Evolutionary conservation across 1,139 yeast genomes (phyloP).

Genomic region (Debaryomycetaceae sp.): DNA sequence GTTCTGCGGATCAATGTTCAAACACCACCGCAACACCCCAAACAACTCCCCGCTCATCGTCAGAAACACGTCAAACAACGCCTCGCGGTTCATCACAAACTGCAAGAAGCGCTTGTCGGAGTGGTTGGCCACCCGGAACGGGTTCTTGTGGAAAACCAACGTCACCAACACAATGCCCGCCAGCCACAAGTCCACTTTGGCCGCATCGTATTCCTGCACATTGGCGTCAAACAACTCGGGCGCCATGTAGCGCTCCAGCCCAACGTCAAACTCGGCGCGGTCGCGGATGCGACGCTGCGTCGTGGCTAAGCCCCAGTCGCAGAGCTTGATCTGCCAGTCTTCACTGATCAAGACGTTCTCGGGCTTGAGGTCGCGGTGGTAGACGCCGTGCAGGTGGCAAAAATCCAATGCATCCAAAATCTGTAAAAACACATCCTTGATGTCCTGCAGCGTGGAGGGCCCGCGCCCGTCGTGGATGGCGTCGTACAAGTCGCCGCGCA

Average conservation of each 20-base stretch:
- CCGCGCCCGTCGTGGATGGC: constrained; percentile 81
- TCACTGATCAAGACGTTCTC: constrained; percentile 78
- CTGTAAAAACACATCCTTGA: constrained; percentile 72
- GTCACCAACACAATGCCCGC: constrained; percentile 83
- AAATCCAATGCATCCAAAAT: constrained; percentile 72
- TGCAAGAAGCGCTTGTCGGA: constrained; percentile 83
- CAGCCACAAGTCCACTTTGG: constrained; percentile 91
- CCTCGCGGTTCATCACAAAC: constrained; percentile 84
- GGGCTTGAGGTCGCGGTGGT: constrained; percentile 87
- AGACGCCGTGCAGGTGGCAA: constrained; percentile 71
- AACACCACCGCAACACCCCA: constrained; percentile 69
- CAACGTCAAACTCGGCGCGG: constrained; percentile 74
- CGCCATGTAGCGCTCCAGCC: constrained; percentile 95
- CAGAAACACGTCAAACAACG: constrained; percentile 88
- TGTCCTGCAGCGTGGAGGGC: constrained; percentile 71
- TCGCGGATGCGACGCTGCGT: constrained; percentile 50
- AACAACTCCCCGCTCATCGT: constrained; percentile 85
- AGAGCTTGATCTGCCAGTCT: constrained; percentile 76
- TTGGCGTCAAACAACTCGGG: constrained; percentile 78
- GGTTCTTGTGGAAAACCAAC: constrained; percentile 84
- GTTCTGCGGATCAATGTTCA: constrained; percentile 85
- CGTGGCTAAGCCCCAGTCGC: constrained; percentile 93
- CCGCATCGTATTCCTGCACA: constrained; percentile 65
- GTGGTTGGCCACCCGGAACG: constrained; percentile 79
- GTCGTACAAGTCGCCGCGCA: constrained; percentile 91